Evolutionary conservation across 164 flowering plant genomes (phyloP).

Genomic region (Magnolia kwangsiensis): DNA sequence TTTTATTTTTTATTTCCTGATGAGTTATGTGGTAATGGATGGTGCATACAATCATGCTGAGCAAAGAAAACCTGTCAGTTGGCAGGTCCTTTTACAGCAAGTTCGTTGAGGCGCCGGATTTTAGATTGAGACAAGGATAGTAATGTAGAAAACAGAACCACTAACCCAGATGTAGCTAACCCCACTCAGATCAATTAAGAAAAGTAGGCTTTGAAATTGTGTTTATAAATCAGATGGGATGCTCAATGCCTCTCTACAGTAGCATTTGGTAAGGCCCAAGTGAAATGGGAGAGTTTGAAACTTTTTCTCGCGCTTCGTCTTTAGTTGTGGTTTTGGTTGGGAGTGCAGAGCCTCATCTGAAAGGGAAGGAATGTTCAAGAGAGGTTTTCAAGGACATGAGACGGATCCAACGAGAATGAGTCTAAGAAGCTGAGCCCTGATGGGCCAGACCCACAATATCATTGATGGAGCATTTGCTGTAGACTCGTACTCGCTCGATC

Average conservation of each 20-base stretch:
- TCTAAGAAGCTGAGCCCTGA: conserved; percentile 14
- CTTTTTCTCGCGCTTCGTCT: not conserved
- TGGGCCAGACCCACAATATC: conserved; percentile 11
- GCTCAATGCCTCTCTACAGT: not conserved
- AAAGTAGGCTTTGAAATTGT: not conserved
- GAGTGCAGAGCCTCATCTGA: not conserved
- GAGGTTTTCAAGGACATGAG: not conserved
- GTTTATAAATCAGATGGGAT: not conserved
- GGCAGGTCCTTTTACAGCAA: too few species aligned
- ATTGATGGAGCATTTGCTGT: not conserved
- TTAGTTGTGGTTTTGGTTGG: not conserved
- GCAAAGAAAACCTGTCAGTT: not conserved
- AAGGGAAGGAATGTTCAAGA: not conserved
- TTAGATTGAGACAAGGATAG: not conserved
- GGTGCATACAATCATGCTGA: not conserved
- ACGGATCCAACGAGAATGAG: not conserved
- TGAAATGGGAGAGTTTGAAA: not conserved
- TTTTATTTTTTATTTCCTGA: not conserved
- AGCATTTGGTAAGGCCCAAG: not conserved
- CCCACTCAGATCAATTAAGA: not conserved
- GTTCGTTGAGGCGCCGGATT: too few species aligned
- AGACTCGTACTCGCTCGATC: too few species aligned
- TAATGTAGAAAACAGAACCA: not conserved
- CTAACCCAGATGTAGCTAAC: too few species aligned
- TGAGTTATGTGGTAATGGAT: not conserved